phyloP scores from a whole-genome alignment of 371 early-diverging fungal genomes.

The Syncephalastrum monosporum region DNA sequence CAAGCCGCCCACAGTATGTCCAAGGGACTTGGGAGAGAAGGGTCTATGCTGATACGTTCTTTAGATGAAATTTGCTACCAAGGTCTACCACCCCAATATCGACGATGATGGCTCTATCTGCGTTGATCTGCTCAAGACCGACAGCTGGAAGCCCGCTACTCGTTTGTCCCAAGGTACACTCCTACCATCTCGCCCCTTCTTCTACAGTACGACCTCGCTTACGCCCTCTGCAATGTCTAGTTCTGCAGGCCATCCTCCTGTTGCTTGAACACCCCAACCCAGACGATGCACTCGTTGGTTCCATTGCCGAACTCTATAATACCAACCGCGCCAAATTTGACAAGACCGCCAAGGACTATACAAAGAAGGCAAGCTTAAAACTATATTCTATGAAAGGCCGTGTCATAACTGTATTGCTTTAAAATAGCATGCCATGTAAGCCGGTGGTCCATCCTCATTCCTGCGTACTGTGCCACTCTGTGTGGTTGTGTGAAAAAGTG shows the following conservation, averaged over 20 bases:
- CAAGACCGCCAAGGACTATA: conserved; percentile 80
- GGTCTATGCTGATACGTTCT: background rate
- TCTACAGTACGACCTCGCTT: conserved; percentile 7
- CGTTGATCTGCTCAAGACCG: conserved; percentile 78
- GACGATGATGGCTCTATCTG: conserved; percentile 84
- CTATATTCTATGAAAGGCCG: too few relatives aligned
- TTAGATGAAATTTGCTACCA: conserved; percentile 81
- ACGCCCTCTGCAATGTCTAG: conserved; percentile 25
- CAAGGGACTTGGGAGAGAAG: background rate
- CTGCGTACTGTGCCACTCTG: too few relatives aligned
- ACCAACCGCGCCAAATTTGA: conserved; percentile 71
- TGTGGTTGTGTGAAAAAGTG: too few relatives aligned
- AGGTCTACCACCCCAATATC: conserved; percentile 94
- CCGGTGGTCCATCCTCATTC: too few relatives aligned
- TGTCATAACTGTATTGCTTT: too few relatives aligned
- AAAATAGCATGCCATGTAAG: too few relatives aligned
- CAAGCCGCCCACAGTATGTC: conserved; percentile 81
- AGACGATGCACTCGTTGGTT: conserved; percentile 85
- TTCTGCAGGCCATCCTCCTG: conserved; percentile 67
- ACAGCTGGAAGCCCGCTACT: conserved; percentile 93
- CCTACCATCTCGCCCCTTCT: background rate
- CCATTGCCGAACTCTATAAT: conserved; percentile 84
- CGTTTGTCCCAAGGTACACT: conserved; percentile 60
- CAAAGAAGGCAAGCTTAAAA: conserved; percentile 60
- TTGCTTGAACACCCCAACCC: conserved; percentile 87